These are phyloP conservation scores for Scheffersomyces lignicola DNA, from an alignment of 1,139 yeast genomes.

Conservation along the genomic window DNA sequence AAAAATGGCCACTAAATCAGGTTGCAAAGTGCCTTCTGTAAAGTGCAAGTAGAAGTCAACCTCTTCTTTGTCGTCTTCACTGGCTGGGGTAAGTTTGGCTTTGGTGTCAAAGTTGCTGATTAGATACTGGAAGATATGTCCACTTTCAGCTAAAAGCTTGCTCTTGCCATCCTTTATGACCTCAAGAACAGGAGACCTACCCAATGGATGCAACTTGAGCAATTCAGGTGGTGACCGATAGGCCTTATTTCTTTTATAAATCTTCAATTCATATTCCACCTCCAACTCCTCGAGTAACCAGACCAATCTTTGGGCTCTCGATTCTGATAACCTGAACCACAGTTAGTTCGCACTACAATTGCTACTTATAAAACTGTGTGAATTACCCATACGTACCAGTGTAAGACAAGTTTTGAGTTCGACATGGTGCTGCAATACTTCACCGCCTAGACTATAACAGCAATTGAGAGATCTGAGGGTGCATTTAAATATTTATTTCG, in stretches of 20 bases:
- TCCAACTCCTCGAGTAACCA: slow-evolving; percentile 41
- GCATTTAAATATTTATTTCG: too few relatives aligned
- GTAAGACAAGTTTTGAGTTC: slow-evolving; percentile 17
- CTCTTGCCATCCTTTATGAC: slow-evolving; percentile 39
- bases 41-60: slow-evolving; percentile 40
- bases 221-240: slow-evolving; percentile 40
- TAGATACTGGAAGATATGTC: slow-evolving; percentile 34
- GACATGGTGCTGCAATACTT: not conserved
- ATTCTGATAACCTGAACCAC: slow-evolving; percentile 31
- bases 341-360: slow-evolving; percentile 9
- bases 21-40: slow-evolving; percentile 41
- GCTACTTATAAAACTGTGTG: not conserved
- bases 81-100: slow-evolving; percentile 25
- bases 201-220: slow-evolving; percentile 36
- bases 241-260: slow-evolving; percentile 25
- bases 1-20: slow-evolving; percentile 30
- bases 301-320: slow-evolving; percentile 39
- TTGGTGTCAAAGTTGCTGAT: slow-evolving; percentile 29
- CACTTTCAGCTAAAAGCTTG: slow-evolving; percentile 40
- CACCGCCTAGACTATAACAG: too few relatives aligned
- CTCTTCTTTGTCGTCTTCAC: slow-evolving; percentile 24
- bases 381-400: slow-evolving; percentile 18
- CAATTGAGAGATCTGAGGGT: too few relatives aligned
- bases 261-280: slow-evolving; percentile 33
- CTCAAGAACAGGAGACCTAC: slow-evolving; percentile 43